Base-by-base conservation (phyloP, 148 eudicot genomes). In the Rhododendron griersonianum region DNA sequence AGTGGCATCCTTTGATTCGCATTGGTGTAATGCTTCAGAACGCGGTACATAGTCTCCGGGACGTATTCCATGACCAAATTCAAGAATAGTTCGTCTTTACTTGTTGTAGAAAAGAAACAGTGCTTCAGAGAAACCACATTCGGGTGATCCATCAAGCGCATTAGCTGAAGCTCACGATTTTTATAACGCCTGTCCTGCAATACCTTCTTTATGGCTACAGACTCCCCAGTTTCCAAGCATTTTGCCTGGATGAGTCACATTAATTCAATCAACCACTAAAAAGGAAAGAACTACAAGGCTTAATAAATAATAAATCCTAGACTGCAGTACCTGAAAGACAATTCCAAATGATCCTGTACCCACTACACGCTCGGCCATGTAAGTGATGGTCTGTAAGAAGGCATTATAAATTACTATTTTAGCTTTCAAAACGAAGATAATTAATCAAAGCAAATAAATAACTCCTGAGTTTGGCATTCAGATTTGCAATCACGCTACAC, bases 341-440 rank as follows among this genome's bases (percentile, higher is more conserved):
- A 95, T 88, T 73, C 98, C 96, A 85, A 95, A 95, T 84, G 98
- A 93, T 74, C 98, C 96, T 81, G 96, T 94, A n/a, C 98, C 98
- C 39, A 95, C 96, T 73, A 95, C 95, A 61, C 96, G 93, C 86
- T 95, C 98, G 45, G 98, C 98, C 98, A 93, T 95, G 88, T 92
- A 95, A 89, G 93, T 93, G 71, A 94, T 91, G 45, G 98, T 95
- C 98, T 95, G 93, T 83, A 67, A 50, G 85, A 85, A 45, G 30
- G 39, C 81, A 86, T 75, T 63, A 84, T 63, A 51, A 84, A 53
- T 15, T 3, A 75, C 39, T 45, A 48, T 41, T 21, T 59, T 28
- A 44, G 85, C 16, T 59, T 78, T 78, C 76, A 37, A 28, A 41
- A 10, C 28, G 9, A 14, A 0, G 80, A 25, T n/a, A 59, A 41